Percentiles rank a stretch among this genome's conserved stretches.
phyloP scores from a whole-genome alignment of 1,284 basidiomycete genomes.

The Mycosarcoma maydis region DNA sequence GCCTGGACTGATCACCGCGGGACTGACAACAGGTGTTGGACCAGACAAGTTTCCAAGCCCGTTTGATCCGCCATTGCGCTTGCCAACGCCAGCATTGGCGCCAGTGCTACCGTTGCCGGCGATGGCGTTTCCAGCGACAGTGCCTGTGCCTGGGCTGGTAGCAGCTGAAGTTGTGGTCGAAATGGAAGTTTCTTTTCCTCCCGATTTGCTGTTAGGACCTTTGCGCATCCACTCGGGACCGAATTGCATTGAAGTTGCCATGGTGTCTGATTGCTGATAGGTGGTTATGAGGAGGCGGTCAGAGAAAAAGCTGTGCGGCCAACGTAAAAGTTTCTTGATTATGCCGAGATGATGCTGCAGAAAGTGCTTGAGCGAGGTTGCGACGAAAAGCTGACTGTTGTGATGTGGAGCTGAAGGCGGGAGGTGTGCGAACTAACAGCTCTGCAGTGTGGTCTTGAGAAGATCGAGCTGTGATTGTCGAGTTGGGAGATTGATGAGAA shows the following conservation, averaged over 20 bases:
- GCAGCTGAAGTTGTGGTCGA: constrained; percentile 17
- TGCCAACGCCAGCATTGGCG: constrained; percentile 10
- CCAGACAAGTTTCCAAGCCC: constrained; percentile 38
- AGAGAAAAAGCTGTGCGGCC: too few relatives aligned
- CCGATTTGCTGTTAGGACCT: constrained; percentile 48
- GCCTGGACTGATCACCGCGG: constrained; percentile 51
- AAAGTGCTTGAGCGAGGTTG: constrained; percentile 3
- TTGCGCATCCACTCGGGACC: constrained; percentile 66
- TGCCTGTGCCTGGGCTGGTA: constrained; percentile 28
- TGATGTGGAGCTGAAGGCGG: not conserved
- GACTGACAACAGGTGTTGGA: constrained; percentile 34
- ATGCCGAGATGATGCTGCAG: constrained; percentile 3
- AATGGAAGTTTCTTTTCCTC: constrained; percentile 27
- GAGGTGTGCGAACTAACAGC: too few relatives aligned
- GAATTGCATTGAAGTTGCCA: constrained; percentile 63
- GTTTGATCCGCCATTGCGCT: constrained; percentile 36
- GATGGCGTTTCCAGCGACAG: constrained; percentile 15
- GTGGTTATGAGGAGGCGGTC: too few relatives aligned
- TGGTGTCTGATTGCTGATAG: constrained; percentile 18
- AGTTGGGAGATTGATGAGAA: too few relatives aligned
- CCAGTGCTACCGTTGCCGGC: constrained; percentile 9
- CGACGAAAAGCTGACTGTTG: not conserved
- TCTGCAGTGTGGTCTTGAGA: too few relatives aligned
- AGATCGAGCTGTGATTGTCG: too few relatives aligned
- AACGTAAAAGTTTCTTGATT: too few relatives aligned